A percentile compares a stretch with the other conserved stretches of the same genome.
phyloP scores from a whole-genome alignment of 371 early-diverging fungal species.

The Mortierella sp. region DNA sequence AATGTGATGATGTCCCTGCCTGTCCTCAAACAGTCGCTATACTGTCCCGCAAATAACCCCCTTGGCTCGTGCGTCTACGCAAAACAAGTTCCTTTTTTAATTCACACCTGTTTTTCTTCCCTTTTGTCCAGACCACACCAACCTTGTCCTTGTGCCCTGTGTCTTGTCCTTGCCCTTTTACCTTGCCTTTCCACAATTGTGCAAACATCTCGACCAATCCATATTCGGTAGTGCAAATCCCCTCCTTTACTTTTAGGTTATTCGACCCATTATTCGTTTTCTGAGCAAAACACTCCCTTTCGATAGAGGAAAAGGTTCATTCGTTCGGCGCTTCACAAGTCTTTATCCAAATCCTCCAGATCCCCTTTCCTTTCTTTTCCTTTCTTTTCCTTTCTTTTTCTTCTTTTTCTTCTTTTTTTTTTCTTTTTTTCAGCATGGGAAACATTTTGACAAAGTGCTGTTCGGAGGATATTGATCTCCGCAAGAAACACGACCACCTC shows the following conservation, averaged over 20 bases:
- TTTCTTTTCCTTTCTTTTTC: not conserved
- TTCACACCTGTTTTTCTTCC: too few species aligned
- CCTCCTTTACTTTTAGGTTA: too few species aligned
- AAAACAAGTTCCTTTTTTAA: not conserved
- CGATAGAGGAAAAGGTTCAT: too few species aligned
- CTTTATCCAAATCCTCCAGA: not conserved
- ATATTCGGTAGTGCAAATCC: too few species aligned
- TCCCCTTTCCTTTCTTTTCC: not conserved
- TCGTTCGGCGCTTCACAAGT: not conserved
- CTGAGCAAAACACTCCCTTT: too few species aligned
- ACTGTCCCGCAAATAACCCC: not conserved
- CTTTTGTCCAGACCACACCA: too few species aligned
- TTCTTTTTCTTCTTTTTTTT: not conserved
- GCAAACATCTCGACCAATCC: too few species aligned
- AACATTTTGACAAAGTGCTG: constrained; percentile 29
- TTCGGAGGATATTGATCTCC: constrained; percentile 11
- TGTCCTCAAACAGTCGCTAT: not conserved
- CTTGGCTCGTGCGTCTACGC: not conserved
- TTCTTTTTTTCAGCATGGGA: constrained; percentile 21
- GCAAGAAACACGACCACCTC: not conserved
- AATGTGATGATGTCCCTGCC: not conserved
- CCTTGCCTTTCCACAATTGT: too few species aligned
- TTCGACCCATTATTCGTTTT: too few species aligned
- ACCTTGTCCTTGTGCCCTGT: too few species aligned
- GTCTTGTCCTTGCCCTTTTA: too few species aligned